These are phyloP conservation scores for Jaenimonas drosophilae DNA, from an alignment of 208 protist genomes.

Conservation along the genomic window DNA sequence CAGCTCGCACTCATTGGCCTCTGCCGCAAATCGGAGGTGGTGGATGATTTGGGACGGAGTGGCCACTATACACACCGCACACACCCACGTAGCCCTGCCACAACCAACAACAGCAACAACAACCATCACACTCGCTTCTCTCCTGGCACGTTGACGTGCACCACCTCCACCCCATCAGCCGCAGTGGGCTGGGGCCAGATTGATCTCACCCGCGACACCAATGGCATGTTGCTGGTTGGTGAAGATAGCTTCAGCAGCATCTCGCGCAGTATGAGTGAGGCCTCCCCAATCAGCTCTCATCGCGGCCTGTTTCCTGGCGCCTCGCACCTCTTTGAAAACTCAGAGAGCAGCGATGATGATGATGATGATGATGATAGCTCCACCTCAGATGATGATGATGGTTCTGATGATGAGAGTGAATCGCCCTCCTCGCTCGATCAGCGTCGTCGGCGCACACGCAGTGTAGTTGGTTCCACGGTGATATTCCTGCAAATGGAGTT, in stretches of 20 bases:
- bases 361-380: too few species aligned
- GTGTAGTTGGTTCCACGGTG: conserved; percentile 34
- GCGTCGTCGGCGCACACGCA: neutral
- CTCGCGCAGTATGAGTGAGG: neutral
- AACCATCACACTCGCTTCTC: too few species aligned
- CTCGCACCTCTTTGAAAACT: neutral
- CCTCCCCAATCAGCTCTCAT: neutral
- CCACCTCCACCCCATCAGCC: too few species aligned
- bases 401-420: neutral
- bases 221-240: neutral
- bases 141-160: too few species aligned
- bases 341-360: neutral
- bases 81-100: too few species aligned
- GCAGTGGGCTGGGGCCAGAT: neutral
- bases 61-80: neutral
- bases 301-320: neutral
- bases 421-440: neutral
- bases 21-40: conserved; percentile 22
- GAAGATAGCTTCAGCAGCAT: neutral
- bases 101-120: too few species aligned
- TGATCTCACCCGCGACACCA: neutral
- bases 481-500: conserved; percentile 86
- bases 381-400: too few species aligned
- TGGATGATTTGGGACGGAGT: neutral
- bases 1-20: conserved; percentile 68